Evolutionary conservation across 2,329 filamentous ascomycete genomes (phyloP).

Genomic region (Huntiella abstrusa): DNA sequence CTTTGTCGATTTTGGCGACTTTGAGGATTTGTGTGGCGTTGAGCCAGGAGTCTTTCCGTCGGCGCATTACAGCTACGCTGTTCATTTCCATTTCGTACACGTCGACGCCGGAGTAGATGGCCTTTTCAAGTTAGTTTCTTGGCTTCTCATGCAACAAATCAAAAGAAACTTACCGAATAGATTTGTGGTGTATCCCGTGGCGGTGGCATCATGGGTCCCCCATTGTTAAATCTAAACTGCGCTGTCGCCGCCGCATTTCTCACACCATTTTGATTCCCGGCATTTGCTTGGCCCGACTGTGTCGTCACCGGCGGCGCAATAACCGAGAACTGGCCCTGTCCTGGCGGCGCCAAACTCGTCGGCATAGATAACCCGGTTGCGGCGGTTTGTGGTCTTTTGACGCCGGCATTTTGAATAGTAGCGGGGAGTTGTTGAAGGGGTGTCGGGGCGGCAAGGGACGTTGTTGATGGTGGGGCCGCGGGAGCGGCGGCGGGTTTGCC

Average conservation of each 20-base stretch:
- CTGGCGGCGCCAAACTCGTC: conserved; percentile 23
- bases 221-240: conserved; percentile 4
- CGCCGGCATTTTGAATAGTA: conserved; percentile 20
- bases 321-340: conserved; percentile 22
- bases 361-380: background rate
- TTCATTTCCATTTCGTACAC: conserved; percentile 99
- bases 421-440: conserved; percentile 2
- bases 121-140: conserved; percentile 23
- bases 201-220: background rate
- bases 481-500: background rate
- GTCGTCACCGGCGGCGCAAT: conserved; percentile 12
- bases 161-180: conserved; percentile 33
- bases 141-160: conserved; percentile 8
- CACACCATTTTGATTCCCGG: background rate
- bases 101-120: conserved; percentile 84
- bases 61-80: conserved; percentile 82
- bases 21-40: conserved; percentile 98
- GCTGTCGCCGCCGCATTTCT: conserved; percentile 3
- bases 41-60: conserved; percentile 84
- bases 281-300: too few species aligned
- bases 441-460: background rate
- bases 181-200: conserved; percentile 20
- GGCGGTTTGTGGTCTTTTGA: conserved; percentile 17
- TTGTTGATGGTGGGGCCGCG: background rate
- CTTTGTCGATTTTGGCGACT: conserved; percentile 91